A percentile compares a stretch with the other conserved stretches of the same genome.
Evolutionary conservation across 345 rosid genomes (phyloP).

Genomic region (Lepidium aucheri): DNA sequence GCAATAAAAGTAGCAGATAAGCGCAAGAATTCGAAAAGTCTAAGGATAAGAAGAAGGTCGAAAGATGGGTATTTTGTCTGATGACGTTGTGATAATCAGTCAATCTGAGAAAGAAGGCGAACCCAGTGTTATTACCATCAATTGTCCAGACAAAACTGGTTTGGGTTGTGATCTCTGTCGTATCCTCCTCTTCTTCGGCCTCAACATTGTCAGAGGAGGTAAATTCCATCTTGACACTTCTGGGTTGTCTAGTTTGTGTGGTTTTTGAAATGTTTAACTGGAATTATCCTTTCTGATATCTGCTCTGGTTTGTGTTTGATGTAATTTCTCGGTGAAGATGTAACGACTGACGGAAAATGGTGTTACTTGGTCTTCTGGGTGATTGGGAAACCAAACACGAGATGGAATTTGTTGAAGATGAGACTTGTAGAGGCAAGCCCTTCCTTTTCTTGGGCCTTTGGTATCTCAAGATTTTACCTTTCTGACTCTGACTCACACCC

Average conservation of each 20-base stretch:
- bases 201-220: constrained; percentile 90
- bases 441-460: constrained; percentile 71
- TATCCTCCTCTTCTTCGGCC: constrained; percentile 86
- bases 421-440: constrained; percentile 75
- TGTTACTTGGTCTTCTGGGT: constrained; percentile 94
- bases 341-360: constrained; percentile 96
- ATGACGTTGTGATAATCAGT: constrained; percentile 76
- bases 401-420: constrained; percentile 82
- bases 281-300: neutral
- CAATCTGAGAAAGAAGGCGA: constrained; percentile 73
- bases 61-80: constrained; percentile 67
- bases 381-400: constrained; percentile 49
- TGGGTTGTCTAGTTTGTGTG: neutral
- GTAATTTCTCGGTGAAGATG: constrained; percentile 44
- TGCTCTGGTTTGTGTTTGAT: constrained; percentile 11
- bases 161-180: constrained; percentile 91
- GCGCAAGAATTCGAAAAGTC: neutral
- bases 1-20: neutral
- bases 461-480: constrained; percentile 46
- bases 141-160: constrained; percentile 98
- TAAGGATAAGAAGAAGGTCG: neutral
- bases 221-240: neutral
- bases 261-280: neutral
- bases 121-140: constrained; percentile 61
- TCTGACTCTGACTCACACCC: constrained; percentile 47